Evolutionary conservation across 176 grass and related monocot genomes (phyloP).

Genomic region (Ensete ventricosum): DNA sequence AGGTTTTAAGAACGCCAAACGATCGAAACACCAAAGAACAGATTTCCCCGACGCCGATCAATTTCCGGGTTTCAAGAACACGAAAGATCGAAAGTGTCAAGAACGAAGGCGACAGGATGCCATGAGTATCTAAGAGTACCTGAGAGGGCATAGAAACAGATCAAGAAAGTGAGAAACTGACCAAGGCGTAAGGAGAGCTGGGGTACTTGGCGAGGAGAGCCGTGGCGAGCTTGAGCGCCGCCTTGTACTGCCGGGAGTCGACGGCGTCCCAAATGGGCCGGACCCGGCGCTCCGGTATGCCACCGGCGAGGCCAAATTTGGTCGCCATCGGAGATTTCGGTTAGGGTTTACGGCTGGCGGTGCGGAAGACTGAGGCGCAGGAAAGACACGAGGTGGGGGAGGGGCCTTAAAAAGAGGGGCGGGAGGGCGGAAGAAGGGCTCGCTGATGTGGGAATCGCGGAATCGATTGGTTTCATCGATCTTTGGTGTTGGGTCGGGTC

Average conservation of each 20-base stretch:
- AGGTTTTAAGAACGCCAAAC: too few relatives aligned
- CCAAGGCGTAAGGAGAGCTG: conserved; percentile 69
- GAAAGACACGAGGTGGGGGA: not conserved
- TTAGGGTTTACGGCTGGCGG: conserved; percentile 22
- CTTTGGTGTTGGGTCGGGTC: too few relatives aligned
- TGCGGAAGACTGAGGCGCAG: not conserved
- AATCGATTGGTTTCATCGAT: too few relatives aligned
- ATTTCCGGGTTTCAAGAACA: not conserved
- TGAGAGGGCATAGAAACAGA: not conserved
- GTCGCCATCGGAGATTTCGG: conserved; percentile 39
- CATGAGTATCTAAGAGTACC: not conserved
- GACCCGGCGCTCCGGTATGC: conserved; percentile 83
- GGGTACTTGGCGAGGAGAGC: conserved; percentile 66
- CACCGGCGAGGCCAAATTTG: conserved; percentile 81
- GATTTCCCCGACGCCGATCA: not conserved
- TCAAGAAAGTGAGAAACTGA: conserved; percentile 22
- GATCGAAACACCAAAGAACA: too few relatives aligned
- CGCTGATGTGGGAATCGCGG: too few relatives aligned
- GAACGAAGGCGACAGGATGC: not conserved
- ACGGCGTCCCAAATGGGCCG: conserved; percentile 95
- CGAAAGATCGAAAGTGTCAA: not conserved
- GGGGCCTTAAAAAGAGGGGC: not conserved
- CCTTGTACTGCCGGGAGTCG: conserved; percentile 91
- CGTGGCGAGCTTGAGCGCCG: conserved; percentile 67
- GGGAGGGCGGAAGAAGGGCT: too few relatives aligned